phyloP scores from a whole-genome alignment of 768 basidiomycete genomes.

The Trametopsis cervina region DNA sequence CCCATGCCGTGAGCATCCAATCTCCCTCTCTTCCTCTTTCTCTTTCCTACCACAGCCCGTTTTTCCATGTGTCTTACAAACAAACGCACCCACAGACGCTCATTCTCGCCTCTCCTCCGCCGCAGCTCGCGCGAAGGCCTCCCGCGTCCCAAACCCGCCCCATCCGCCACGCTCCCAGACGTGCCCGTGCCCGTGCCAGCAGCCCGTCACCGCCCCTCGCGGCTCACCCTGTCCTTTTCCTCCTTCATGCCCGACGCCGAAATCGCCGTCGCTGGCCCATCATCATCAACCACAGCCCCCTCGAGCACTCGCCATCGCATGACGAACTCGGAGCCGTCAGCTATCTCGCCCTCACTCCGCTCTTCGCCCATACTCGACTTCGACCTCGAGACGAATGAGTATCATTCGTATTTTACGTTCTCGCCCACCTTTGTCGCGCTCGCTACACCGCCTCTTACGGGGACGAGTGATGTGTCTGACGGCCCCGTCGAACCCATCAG shows the following conservation, averaged over 20 bases:
- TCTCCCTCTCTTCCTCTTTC: not conserved
- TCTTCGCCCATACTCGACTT: slow-evolving; percentile 15
- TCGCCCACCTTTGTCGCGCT: slow-evolving; percentile 13
- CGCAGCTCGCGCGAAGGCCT: slow-evolving; percentile 35
- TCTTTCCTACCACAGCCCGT: slow-evolving; percentile 9
- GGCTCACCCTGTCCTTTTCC: slow-evolving; percentile 20
- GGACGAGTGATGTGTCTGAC: slow-evolving; percentile 16
- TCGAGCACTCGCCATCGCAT: slow-evolving; percentile 15
- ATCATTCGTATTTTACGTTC: slow-evolving; percentile 18
- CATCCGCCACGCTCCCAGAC: slow-evolving; percentile 44
- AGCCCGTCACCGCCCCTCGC: slow-evolving; percentile 16
- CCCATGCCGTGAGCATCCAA: slow-evolving; percentile 1
- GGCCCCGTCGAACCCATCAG: slow-evolving; percentile 22
- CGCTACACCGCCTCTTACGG: slow-evolving; percentile 12
- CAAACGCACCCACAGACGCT: too few relatives aligned
- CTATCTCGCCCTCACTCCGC: slow-evolving; percentile 12
- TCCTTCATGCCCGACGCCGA: slow-evolving; percentile 12
- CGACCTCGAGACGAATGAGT: slow-evolving; percentile 15
- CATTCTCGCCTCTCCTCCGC: slow-evolving; percentile 15
- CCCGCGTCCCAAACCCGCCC: slow-evolving; percentile 56
- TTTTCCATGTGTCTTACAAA: too few relatives aligned
- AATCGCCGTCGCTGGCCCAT: not conserved
- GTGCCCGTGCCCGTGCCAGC: slow-evolving; percentile 22
- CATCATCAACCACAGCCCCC: slow-evolving; percentile 1
- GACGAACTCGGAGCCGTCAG: slow-evolving; percentile 18